Base-by-base conservation (phyloP, 2,329 filamentous ascomycete genomes). In the Davidsoniella neocaledoniae region DNA sequence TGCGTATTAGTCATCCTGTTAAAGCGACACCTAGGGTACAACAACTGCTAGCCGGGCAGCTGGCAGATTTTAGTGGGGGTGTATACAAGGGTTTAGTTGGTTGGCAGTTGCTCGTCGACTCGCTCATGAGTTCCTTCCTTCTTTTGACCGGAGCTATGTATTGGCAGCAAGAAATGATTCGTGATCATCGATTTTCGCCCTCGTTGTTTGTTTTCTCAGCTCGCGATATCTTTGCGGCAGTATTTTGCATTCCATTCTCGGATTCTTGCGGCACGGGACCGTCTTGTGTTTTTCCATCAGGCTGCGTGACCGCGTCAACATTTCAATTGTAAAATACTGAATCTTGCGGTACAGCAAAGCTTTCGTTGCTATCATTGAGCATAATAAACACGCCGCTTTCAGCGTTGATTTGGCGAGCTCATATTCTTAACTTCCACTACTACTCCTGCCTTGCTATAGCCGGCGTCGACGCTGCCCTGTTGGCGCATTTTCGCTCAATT, bases 11-110 rank as follows among this genome's bases (percentile, higher is more conserved):
- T 29, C 14, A 26, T 26, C 17, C 23, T n/a, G 4, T 14, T n/a
- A 43, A 6, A 14, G 16, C 12, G 21, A 40, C 45, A 29, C 10
- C 47, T 16, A n/a, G 47, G 40, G n/a, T 21, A 37, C 23, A 12
- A 6, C 10, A 14, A 14, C 19, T 2, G 44, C 25, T 33, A 25
- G 38, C 26, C n/a, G 14, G 47, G 26, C 47, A 49, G 47, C 47
- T 49, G 47, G 40, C 47, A 26, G 29, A 14, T 9, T 21, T 2
- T 25, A 40, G 19, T 21, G 12, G 21, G 40, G 40, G 39, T 19
- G 39, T 29, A 14, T 25, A 19, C 29, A 19, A 46, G 33, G 44
- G 44, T 43, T 37, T 49, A 40, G 47, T 43, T 49, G 47, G 47
- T 39, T 38, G 39, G 38, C n/a, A 25, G 36, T 37, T 37, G 46